phyloP scores from a whole-genome alignment of 257 asterid genomes.

The Solanum clarkiae region DNA sequence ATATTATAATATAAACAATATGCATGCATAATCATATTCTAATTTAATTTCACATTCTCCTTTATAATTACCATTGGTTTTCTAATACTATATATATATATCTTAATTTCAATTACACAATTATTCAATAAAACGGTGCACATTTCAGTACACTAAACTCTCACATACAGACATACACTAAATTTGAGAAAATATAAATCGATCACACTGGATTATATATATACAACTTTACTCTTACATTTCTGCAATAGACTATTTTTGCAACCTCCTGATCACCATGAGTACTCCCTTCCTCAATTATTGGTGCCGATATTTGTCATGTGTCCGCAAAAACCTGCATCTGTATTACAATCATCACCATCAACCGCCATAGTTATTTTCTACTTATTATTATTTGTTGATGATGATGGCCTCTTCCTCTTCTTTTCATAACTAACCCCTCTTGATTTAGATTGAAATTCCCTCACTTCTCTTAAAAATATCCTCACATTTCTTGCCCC shows the following conservation, averaged over 20 bases:
- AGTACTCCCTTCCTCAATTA: not conserved
- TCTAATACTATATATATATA: not conserved
- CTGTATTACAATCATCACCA: not conserved
- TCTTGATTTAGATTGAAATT: slow-evolving; percentile 32
- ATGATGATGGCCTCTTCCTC: slow-evolving; percentile 10
- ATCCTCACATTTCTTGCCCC: slow-evolving; percentile 23
- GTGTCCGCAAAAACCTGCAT: not conserved
- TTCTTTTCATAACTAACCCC: slow-evolving; percentile 32
- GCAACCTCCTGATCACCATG: not conserved
- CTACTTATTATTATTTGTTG: not conserved
- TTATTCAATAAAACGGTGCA: not conserved
- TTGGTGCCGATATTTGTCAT: too few relatives aligned
- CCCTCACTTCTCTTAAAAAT: slow-evolving; percentile 25
- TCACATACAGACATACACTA: fast-evolving
- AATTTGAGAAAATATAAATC: not conserved
- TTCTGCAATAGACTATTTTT: not conserved
- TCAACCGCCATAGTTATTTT: not conserved
- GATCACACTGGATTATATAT: not conserved
- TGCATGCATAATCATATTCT: not conserved
- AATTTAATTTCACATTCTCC: not conserved
- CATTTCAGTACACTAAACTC: not conserved
- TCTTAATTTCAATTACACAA: not conserved
- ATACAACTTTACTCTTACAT: not conserved
- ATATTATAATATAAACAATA: not conserved
- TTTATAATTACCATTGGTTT: not conserved